These are phyloP conservation scores for Pleurotus tuoliensis DNA, from an alignment of 768 basidiomycete genomes.

Conservation along the genomic window DNA sequence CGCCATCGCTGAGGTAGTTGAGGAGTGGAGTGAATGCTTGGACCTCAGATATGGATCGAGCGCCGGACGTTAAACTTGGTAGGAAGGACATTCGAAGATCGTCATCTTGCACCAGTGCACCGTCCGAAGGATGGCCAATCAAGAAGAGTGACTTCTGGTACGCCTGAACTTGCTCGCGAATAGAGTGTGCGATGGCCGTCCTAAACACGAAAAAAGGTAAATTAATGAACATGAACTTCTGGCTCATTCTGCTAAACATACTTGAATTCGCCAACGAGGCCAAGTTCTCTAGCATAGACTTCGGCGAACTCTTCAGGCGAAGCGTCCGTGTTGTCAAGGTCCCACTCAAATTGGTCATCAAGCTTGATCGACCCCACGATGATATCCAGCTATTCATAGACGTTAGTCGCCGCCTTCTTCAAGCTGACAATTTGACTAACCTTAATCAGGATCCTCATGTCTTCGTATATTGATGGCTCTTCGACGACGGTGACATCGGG, in stretches of 20 bases:
- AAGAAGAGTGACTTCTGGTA: conserved; percentile 92
- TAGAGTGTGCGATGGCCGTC: conserved; percentile 92
- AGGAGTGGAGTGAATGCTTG: conserved; percentile 84
- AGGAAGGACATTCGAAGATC: conserved; percentile 89
- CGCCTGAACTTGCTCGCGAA: conserved; percentile 90
- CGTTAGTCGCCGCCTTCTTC: not conserved
- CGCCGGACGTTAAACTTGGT: conserved; percentile 67
- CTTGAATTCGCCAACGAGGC: conserved; percentile 91
- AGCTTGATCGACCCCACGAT: conserved; percentile 90
- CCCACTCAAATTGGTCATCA: conserved; percentile 98
- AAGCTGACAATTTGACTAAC: conserved; percentile 38
- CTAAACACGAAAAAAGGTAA: conserved; percentile 31
- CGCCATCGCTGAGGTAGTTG: conserved; percentile 82
- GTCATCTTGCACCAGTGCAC: conserved; percentile 76
- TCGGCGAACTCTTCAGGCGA: conserved; percentile 93
- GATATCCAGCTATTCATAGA: conserved; percentile 74
- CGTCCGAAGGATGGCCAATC: conserved; percentile 83
- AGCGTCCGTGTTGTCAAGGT: conserved; percentile 73
- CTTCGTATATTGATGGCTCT: conserved; percentile 67
- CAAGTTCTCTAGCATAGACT: conserved; percentile 81
- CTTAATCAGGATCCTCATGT: conserved; percentile 90
- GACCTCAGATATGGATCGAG: conserved; percentile 76
- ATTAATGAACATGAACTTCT: not conserved
- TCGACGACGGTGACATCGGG: conserved; percentile 65
- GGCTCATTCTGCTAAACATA: conserved; percentile 31